Evolutionary conservation across 108 stramenopile genomes (phyloP).

Genomic region (Bacterosira constricta): DNA sequence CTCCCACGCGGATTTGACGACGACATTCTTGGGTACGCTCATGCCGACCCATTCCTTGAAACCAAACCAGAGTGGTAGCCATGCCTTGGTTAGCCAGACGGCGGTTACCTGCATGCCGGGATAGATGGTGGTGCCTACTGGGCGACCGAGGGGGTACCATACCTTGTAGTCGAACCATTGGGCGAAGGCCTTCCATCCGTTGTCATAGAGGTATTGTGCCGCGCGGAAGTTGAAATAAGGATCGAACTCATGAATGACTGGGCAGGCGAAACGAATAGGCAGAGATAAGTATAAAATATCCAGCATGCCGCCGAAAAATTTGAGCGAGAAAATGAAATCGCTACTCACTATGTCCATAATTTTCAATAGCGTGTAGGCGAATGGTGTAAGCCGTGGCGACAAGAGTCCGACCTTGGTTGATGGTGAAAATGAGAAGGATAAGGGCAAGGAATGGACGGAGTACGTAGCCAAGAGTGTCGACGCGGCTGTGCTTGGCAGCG

Average conservation of each 20-base stretch:
- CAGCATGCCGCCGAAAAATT: not conserved
- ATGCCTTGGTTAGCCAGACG: conserved; percentile 78
- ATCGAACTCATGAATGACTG: conserved; percentile 88
- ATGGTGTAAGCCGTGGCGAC: conserved; percentile 16
- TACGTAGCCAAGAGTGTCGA: not conserved
- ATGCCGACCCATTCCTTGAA: not conserved
- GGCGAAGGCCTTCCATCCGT: conserved; percentile 69
- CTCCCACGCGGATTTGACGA: conserved; percentile 5
- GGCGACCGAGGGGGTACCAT: conserved; percentile 97
- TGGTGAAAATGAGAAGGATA: not conserved
- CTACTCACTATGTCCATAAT: conserved; percentile 36
- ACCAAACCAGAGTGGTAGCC: conserved; percentile 54
- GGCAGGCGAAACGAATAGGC: not conserved
- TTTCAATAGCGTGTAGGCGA: conserved; percentile 16
- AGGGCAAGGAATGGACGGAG: not conserved
- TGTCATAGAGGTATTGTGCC: conserved; percentile 49
- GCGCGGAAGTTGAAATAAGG: conserved; percentile 95
- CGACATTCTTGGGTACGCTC: conserved; percentile 2
- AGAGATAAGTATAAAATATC: not conserved
- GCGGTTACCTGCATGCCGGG: conserved; percentile 97
- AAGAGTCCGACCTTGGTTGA: not conserved
- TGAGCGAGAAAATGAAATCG: not conserved
- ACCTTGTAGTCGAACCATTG: conserved; percentile 90
- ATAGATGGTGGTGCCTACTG: conserved; percentile 99
- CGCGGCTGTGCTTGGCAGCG: not conserved